Base-by-base conservation (phyloP, 768 basidiomycete genomes). In the Lyophyllum semitale region DNA sequence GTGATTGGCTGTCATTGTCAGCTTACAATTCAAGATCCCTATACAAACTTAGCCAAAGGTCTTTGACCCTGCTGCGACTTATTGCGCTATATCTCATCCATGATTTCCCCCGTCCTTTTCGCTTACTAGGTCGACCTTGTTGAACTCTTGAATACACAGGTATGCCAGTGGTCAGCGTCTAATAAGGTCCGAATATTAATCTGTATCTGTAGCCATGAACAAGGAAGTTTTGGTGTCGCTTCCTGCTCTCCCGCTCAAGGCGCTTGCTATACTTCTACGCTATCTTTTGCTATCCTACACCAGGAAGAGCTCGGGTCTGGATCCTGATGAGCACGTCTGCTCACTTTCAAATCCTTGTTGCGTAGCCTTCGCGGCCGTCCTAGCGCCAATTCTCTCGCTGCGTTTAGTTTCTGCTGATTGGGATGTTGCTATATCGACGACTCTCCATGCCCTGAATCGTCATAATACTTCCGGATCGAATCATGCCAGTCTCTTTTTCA, bases 351-450 rank as follows among this genome's bases (percentile, higher is more conserved):
- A 48, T 3, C 67, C 63, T 38, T 66, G 66, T 53, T 54, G 38
- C 35, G 20, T 47, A 2, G 66, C 55, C 4, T 57, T 45, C 7
- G 33, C 17, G 0, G 41, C 47, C 3, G 43, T 66, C 2, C 23
- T 58, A 3, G 54, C 54, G 3, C 23, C 56, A 42, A 23, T 66
- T n/a, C 45, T 63, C 23, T 45, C 45, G 26, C 60, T 65, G 13
- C 58, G 59, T 8, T 52, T 65, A 1, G 63, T 69, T 23, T 61
- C 62, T 15, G 55, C 61, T 2, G 17, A 54, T 20, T 69, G 68
- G 68, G 62, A 68, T 40, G 25, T 18, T 8, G 61, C 59, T 15
- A 52, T 68, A 12, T 40, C 33, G 11, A 32, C 45, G 3, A 25
- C 32, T 3, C 43, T 58, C 17, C 20, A 20, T 11, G 18, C 40